phyloP scores from a whole-genome alignment of 1,139 yeast species.

The Candida freyschussii region DNA sequence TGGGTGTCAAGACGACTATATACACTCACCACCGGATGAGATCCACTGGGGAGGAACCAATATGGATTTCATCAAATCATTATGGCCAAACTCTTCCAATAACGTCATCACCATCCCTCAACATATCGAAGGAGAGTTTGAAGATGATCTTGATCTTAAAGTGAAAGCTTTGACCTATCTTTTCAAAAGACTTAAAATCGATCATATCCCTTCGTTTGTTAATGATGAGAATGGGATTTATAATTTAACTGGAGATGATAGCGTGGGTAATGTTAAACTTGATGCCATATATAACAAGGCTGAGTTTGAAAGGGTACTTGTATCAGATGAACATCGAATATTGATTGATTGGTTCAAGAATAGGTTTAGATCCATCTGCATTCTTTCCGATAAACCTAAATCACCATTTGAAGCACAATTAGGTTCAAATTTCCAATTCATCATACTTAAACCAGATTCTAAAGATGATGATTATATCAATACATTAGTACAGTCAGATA shows the following conservation, averaged over 20 bases:
- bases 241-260: conserved; percentile 4
- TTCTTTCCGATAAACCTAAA: conserved; percentile 45
- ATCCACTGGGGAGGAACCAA: too few species aligned
- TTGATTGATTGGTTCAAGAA: conserved; percentile 61
- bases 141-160: conserved; percentile 56
- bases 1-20: too few species aligned
- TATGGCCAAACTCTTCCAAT: conserved; percentile 24
- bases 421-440: conserved; percentile 38
- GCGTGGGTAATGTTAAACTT: conserved; percentile 29
- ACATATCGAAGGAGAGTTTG: conserved; percentile 41
- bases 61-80: conserved; percentile 18
- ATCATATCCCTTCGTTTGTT: conserved; percentile 39
- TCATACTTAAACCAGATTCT: conserved; percentile 39
- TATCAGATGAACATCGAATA: conserved; percentile 54
- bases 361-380: conserved; percentile 55
- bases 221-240: conserved; percentile 21
- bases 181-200: conserved; percentile 48
- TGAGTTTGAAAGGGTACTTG: conserved; percentile 39
- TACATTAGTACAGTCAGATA: conserved; percentile 36
- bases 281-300: conserved; percentile 49
- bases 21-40: too few species aligned
- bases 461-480: conserved; percentile 41
- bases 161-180: conserved; percentile 52
- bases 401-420: conserved; percentile 22
- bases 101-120: conserved; percentile 37